A percentile compares a stretch with the other conserved stretches of the same genome.
Evolutionary conservation across 139 green algal genomes (phyloP).

Genomic region (Chlorella sp.): DNA sequence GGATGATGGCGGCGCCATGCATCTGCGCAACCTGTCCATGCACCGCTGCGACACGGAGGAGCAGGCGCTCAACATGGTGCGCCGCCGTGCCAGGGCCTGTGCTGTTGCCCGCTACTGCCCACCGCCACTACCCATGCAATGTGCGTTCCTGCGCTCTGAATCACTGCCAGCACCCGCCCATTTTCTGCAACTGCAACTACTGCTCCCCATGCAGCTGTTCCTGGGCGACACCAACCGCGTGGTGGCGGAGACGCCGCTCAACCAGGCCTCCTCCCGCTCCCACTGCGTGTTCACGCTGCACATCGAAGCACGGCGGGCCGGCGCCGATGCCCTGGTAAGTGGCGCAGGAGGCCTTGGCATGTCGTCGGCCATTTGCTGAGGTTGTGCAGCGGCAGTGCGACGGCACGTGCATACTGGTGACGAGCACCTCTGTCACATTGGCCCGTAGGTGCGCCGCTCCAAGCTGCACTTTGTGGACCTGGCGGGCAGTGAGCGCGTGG

Average conservation of each 20-base stretch:
- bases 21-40: slow-evolving; percentile 75
- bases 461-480: slow-evolving; percentile 97
- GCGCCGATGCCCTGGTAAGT: slow-evolving; percentile 49
- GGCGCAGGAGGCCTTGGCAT: no score
- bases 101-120: not conserved
- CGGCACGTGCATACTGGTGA: no score
- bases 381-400: no score
- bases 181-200: no score
- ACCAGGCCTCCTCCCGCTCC: slow-evolving; percentile 81
- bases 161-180: not conserved
- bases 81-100: slow-evolving; percentile 25
- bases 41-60: slow-evolving; percentile 82
- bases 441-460: slow-evolving; percentile 74
- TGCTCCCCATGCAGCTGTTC: no score
- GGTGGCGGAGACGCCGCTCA: slow-evolving; percentile 71
- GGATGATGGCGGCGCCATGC: slow-evolving; percentile 89
- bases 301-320: slow-evolving; percentile 89
- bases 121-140: not conserved
- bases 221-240: slow-evolving; percentile 51
- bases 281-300: slow-evolving; percentile 94
- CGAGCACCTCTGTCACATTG: no score
- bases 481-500: slow-evolving; percentile 91
- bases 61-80: slow-evolving; percentile 91
- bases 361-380: no score
- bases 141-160: not conserved